These are phyloP conservation scores for Fraxinus paxiana DNA, from an alignment of 305 asterid species.

Conservation along the genomic window DNA sequence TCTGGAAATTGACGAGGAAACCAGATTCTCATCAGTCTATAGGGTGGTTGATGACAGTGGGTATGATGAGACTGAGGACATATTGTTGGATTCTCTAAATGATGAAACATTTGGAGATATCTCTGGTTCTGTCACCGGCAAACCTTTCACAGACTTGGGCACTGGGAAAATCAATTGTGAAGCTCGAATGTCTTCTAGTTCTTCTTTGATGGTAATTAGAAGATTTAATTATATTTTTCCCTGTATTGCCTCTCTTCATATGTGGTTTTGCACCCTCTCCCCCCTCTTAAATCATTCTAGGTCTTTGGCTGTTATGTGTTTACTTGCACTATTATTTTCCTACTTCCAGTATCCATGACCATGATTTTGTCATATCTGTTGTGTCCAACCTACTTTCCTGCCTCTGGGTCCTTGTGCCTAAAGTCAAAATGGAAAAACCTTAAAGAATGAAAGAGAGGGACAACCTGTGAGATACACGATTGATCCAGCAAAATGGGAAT, in stretches of 20 bases:
- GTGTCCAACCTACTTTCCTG: not conserved
- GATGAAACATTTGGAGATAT: constrained; percentile 76
- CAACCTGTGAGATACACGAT: not conserved
- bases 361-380: not conserved
- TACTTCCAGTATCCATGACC: not conserved
- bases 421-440: not conserved
- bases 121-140: constrained; percentile 38
- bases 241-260: not conserved
- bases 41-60: constrained; percentile 78
- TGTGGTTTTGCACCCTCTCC: not conserved
- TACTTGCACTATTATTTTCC: not conserved
- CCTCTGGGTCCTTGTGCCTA: not conserved
- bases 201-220: constrained; percentile 45
- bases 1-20: constrained; percentile 85
- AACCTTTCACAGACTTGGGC: constrained; percentile 36
- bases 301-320: not conserved
- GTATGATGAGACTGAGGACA: constrained; percentile 63
- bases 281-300: not conserved
- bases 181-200: constrained; percentile 38
- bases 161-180: constrained; percentile 35
- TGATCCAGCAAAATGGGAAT: not conserved
- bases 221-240: not conserved
- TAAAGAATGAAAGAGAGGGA: not conserved
- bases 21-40: constrained; percentile 75
- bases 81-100: constrained; percentile 58